phyloP scores from a whole-genome alignment of 1,284 basidiomycete genomes.

The Ganoderma lucidum region DNA sequence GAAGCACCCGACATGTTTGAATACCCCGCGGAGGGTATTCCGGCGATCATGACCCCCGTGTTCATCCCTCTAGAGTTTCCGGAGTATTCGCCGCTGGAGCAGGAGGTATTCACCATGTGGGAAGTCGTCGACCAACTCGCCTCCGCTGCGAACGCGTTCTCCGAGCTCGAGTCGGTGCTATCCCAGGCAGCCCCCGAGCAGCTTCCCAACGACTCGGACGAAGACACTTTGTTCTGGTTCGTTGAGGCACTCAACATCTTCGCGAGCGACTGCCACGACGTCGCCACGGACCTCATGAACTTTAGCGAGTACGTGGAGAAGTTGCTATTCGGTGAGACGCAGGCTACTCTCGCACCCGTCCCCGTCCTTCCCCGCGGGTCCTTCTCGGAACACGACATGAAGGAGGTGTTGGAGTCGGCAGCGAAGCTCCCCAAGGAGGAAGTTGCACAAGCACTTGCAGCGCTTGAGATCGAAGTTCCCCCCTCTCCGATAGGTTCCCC shows the following conservation, averaged over 20 bases:
- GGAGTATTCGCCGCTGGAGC: slow-evolving; percentile 32
- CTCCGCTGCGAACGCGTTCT: slow-evolving; percentile 22
- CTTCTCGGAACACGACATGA: slow-evolving; percentile 29
- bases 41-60: slow-evolving; percentile 21
- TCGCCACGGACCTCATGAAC: slow-evolving; percentile 25
- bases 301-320: slow-evolving; percentile 28
- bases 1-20: slow-evolving; percentile 8
- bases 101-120: slow-evolving; percentile 26
- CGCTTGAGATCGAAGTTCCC: slow-evolving; percentile 21
- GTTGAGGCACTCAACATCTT: slow-evolving; percentile 30
- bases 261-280: slow-evolving; percentile 28
- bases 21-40: slow-evolving; percentile 11
- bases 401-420: slow-evolving; percentile 25
- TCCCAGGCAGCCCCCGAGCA: slow-evolving; percentile 8
- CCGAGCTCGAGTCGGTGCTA: slow-evolving; percentile 22
- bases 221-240: slow-evolving; percentile 29
- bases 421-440: slow-evolving; percentile 23
- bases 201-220: slow-evolving; percentile 22
- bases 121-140: slow-evolving; percentile 32
- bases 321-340: slow-evolving; percentile 22
- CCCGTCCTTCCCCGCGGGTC: slow-evolving; percentile 25
- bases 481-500: slow-evolving; percentile 9
- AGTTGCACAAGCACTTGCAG: slow-evolving; percentile 22
- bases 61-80: slow-evolving; percentile 22
- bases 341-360: slow-evolving; percentile 9